phyloP scores from a whole-genome alignment of 352 stramenopile genomes.

The Sclerospora graminicola region DNA sequence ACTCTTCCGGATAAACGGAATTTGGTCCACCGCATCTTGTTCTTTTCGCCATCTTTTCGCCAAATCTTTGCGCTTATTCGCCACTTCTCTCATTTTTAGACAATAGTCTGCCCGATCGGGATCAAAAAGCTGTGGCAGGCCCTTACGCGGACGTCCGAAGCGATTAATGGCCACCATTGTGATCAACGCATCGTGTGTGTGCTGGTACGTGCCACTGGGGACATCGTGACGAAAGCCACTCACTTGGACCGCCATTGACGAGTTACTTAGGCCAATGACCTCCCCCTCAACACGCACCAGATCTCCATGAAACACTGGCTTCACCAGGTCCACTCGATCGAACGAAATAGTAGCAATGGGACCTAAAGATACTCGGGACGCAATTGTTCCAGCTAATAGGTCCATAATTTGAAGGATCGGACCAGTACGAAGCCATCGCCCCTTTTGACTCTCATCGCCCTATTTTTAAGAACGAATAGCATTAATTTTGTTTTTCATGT shows the following conservation, averaged over 20 bases:
- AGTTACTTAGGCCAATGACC: slow-evolving; percentile 36
- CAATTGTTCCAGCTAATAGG: slow-evolving; percentile 33
- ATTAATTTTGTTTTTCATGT: background rate
- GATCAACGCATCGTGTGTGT: slow-evolving; percentile 48
- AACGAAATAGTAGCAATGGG: slow-evolving; percentile 42
- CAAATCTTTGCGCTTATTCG: slow-evolving; percentile 29
- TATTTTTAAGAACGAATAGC: slow-evolving; percentile 2
- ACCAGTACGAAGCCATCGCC: slow-evolving; percentile 31
- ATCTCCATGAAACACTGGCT: slow-evolving; percentile 45
- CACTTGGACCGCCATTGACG: slow-evolving; percentile 44
- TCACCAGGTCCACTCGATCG: slow-evolving; percentile 42
- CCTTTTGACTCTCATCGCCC: slow-evolving; percentile 40
- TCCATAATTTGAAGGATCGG: slow-evolving; percentile 51
- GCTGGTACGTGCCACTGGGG: slow-evolving; percentile 24
- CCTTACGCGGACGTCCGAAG: slow-evolving; percentile 27
- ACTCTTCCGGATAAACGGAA: slow-evolving; percentile 22
- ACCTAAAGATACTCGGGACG: slow-evolving; percentile 24
- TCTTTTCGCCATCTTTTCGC: slow-evolving; percentile 29
- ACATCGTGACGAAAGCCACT: slow-evolving; percentile 41
- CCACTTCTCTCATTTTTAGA: slow-evolving; percentile 29
- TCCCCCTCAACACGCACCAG: slow-evolving; percentile 42
- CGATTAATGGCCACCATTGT: slow-evolving; percentile 58
- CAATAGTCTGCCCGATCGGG: slow-evolving; percentile 28
- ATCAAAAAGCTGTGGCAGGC: slow-evolving; percentile 36
- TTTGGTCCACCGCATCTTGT: slow-evolving; percentile 33